These are phyloP conservation scores for Thalassiosira profunda DNA, from an alignment of 108 stramenopile species.

Conservation along the genomic window DNA sequence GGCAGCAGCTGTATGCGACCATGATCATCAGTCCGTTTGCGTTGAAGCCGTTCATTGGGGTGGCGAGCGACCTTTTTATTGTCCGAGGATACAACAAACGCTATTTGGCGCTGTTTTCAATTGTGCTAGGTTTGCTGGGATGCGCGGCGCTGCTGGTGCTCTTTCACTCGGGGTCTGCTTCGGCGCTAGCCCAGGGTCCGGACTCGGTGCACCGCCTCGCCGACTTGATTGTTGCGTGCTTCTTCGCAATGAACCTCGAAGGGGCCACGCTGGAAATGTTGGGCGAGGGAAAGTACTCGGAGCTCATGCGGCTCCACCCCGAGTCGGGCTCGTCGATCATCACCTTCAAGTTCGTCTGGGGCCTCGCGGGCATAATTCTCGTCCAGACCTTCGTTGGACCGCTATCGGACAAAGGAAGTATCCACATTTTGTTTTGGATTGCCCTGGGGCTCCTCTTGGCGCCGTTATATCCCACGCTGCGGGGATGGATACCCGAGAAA, in stretches of 20 bases:
- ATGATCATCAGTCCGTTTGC: slow-evolving; percentile 45
- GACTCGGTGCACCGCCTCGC: slow-evolving; percentile 20
- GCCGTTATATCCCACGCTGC: slow-evolving; percentile 43
- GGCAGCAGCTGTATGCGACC: slow-evolving; percentile 44
- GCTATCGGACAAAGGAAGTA: slow-evolving; percentile 36
- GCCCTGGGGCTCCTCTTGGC: slow-evolving; percentile 22
- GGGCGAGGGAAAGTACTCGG: slow-evolving; percentile 47
- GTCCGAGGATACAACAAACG: slow-evolving; percentile 45
- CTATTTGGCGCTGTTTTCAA: slow-evolving; percentile 35
- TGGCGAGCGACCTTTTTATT: slow-evolving; percentile 36
- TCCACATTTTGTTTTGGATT: slow-evolving; percentile 44
- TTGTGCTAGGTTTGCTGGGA: slow-evolving; percentile 37
- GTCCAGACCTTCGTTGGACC: slow-evolving; percentile 48
- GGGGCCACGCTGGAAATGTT: slow-evolving; percentile 44
- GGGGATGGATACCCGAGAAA: slow-evolving; percentile 55
- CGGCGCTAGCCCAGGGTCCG: slow-evolving; percentile 16
- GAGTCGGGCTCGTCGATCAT: slow-evolving; percentile 39
- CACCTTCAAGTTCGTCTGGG: slow-evolving; percentile 34
- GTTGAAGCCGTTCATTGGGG: slow-evolving; percentile 53
- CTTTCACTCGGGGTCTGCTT: slow-evolving; percentile 9
- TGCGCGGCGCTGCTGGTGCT: slow-evolving; percentile 17
- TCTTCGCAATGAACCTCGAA: slow-evolving; percentile 33
- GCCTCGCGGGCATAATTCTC: slow-evolving; percentile 23
- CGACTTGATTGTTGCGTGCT: slow-evolving; percentile 39
- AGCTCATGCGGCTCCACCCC: slow-evolving; percentile 38